Evolutionary conservation across 2,329 filamentous ascomycete genomes (phyloP).

Genomic region (Colletotrichum costaricense): DNA sequence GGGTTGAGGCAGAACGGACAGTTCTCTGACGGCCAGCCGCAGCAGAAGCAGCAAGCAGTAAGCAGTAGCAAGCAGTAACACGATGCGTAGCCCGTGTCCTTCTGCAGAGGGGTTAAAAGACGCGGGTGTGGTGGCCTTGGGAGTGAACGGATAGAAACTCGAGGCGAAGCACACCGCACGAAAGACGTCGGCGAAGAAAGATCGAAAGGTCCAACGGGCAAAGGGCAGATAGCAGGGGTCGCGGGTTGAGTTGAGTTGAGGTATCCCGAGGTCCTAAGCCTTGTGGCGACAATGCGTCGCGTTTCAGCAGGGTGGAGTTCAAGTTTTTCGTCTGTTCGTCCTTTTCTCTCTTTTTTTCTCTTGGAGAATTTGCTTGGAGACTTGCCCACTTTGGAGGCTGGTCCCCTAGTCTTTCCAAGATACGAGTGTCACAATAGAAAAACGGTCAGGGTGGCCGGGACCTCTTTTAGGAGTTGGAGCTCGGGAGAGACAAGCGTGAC

Average conservation of each 20-base stretch:
- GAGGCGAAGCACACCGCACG: not conserved
- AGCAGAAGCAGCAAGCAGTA: not conserved
- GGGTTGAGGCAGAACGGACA: not conserved
- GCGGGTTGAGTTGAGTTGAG: not conserved
- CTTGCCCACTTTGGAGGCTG: not conserved
- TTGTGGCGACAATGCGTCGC: constrained; percentile 35
- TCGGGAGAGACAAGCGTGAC: not conserved
- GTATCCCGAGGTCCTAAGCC: not conserved
- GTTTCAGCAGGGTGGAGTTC: constrained; percentile 32
- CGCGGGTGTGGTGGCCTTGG: not conserved
- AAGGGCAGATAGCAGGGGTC: not conserved
- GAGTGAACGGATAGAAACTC: not conserved
- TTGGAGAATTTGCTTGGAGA: too few species aligned
- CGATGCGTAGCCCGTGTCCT: not conserved
- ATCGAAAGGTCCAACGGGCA: not conserved
- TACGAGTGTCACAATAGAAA: not conserved
- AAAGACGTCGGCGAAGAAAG: not conserved
- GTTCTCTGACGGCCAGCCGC: not conserved
- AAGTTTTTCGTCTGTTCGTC: constrained; percentile 10
- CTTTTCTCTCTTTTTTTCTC: not conserved
- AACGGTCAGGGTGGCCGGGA: not conserved
- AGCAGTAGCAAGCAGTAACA: not conserved
- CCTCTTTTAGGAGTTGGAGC: not conserved
- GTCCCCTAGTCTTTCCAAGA: not conserved
- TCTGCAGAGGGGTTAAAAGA: not conserved